Evolutionary conservation across 148 eudicot species (phyloP).

Genomic region (Nepenthes mirabilis): DNA sequence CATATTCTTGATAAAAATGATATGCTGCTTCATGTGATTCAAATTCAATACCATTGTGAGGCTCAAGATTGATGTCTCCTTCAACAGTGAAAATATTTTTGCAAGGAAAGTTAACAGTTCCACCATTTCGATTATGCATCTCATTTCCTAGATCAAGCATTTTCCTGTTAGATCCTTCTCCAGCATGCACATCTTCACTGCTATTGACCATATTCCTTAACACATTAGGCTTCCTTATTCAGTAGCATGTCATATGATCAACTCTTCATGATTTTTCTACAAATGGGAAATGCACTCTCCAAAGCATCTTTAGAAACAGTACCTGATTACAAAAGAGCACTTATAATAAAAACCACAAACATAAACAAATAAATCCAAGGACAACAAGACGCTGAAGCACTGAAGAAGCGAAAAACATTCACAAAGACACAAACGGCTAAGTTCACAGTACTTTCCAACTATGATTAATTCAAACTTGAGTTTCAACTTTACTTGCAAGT

Average conservation of each 20-base stretch:
- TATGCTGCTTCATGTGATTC: conserved; percentile 72
- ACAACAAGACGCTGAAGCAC: too few species aligned
- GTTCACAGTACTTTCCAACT: too few species aligned
- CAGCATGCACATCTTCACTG: conserved; percentile 13
- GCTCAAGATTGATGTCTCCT: conserved; percentile 29
- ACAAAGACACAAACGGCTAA: too few species aligned
- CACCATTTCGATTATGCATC: conserved; percentile 16
- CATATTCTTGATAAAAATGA: conserved; percentile 58
- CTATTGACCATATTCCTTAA: conserved; percentile 10
- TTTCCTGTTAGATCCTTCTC: conserved; percentile 14
- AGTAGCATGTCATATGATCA: not conserved
- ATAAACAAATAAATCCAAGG: too few species aligned
- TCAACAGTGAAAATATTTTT: conserved; percentile 15
- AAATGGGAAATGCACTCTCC: too few species aligned
- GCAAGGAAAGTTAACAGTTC: conserved; percentile 7
- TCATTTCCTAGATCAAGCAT: conserved; percentile 11
- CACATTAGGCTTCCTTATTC: not conserved
- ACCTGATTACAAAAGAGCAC: too few species aligned
- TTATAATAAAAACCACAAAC: too few species aligned
- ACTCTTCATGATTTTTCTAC: not conserved
- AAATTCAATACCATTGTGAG: conserved; percentile 45
- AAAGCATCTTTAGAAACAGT: too few species aligned
- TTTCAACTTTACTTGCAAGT: too few species aligned
- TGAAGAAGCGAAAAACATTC: too few species aligned
- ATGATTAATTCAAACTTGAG: too few species aligned